Percentiles rank a stretch among this genome's conserved stretches.
phyloP scores from a whole-genome alignment of 2,329 filamentous ascomycete species.

The Aspergillus aculeatus region DNA sequence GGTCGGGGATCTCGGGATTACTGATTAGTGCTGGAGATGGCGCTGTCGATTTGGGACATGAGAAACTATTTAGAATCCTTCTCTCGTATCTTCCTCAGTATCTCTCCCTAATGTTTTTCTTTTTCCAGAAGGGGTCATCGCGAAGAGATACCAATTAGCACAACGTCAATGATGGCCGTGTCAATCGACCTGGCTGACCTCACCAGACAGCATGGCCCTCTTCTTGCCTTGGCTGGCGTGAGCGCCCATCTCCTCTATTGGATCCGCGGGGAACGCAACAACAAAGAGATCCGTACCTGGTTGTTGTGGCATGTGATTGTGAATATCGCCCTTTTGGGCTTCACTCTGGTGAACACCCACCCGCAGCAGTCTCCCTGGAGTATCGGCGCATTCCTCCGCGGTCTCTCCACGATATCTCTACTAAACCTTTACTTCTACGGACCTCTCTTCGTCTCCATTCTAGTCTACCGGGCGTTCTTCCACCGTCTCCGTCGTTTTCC shows the following conservation, averaged over 20 bases:
- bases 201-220: not conserved
- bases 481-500: not conserved
- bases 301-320: not conserved
- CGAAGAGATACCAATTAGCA: not conserved
- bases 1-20: too few relatives aligned
- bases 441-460: not conserved
- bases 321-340: not conserved
- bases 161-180: not conserved
- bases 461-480: not conserved
- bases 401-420: not conserved
- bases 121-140: not conserved
- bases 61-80: too few relatives aligned
- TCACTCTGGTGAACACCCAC: not conserved
- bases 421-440: not conserved
- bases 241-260: slow-evolving; percentile 1
- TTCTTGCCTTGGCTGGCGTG: not conserved
- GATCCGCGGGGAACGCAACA: not conserved
- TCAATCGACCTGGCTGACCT: not conserved
- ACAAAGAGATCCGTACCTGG: not conserved
- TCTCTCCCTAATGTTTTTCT: too few relatives aligned
- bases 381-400: not conserved
- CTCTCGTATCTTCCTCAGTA: too few relatives aligned
- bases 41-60: too few relatives aligned
- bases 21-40: too few relatives aligned
- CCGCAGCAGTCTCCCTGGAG: not conserved